Evolutionary conservation across 768 basidiomycete genomes (phyloP).

Genomic region (Hypsizygus marmoreus): DNA sequence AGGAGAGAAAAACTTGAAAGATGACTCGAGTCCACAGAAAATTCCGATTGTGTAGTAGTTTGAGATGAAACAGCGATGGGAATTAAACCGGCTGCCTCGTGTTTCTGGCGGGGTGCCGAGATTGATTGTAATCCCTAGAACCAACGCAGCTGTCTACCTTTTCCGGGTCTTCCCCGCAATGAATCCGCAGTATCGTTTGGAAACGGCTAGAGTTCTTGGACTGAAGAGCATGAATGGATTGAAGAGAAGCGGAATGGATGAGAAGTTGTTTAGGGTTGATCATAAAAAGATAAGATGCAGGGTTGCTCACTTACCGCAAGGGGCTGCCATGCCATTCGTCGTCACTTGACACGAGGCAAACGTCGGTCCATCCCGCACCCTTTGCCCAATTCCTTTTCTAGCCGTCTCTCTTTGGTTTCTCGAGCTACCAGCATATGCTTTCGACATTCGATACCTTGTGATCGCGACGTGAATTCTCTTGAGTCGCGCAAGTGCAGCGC

Average conservation of each 20-base stretch:
- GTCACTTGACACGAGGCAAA: slow-evolving; percentile 32
- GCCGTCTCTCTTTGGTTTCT: slow-evolving; percentile 16
- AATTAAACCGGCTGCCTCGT: slow-evolving; percentile 43
- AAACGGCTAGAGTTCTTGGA: slow-evolving; percentile 9
- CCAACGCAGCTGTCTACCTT: slow-evolving; percentile 21
- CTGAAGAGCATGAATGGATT: slow-evolving; percentile 14
- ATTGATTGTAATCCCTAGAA: slow-evolving; percentile 32
- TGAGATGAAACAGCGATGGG: slow-evolving; percentile 34
- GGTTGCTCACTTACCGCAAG: slow-evolving; percentile 12
- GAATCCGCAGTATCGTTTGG: slow-evolving; percentile 24
- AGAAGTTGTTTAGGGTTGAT: slow-evolving; percentile 23
- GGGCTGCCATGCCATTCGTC: slow-evolving; percentile 14
- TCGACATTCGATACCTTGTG: not conserved
- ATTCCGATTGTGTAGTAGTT: slow-evolving; percentile 29
- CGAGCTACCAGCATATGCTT: no score
- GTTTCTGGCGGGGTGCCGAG: slow-evolving; percentile 37
- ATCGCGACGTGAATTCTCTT: not conserved
- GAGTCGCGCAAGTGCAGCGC: no score
- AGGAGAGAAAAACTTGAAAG: slow-evolving; percentile 25
- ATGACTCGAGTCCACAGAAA: slow-evolving; percentile 33
- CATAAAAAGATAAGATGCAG: slow-evolving; percentile 19
- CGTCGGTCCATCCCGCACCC: slow-evolving; percentile 32
- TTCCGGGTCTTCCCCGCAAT: slow-evolving; percentile 35
- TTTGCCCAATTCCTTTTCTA: slow-evolving; percentile 33
- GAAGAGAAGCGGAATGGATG: slow-evolving; percentile 8